Evolutionary conservation across 208 protist species (phyloP).

Genomic region (Kentomonas sorsogonicus): DNA sequence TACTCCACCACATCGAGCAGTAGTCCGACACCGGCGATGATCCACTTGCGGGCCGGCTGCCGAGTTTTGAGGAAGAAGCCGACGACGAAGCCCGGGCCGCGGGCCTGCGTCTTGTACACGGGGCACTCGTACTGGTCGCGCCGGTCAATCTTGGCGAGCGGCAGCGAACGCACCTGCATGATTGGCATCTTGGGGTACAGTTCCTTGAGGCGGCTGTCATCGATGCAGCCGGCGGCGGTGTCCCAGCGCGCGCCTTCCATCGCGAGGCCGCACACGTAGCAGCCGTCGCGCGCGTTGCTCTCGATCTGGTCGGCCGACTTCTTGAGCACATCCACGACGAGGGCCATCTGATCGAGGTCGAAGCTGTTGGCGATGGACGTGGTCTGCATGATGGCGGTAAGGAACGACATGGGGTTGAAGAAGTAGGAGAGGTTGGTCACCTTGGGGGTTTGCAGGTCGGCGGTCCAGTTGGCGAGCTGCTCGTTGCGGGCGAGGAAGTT

Average conservation of each 20-base stretch:
- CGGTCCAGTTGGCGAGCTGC: constrained; percentile 93
- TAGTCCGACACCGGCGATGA: constrained; percentile 95
- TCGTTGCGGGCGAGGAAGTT: constrained; percentile 93
- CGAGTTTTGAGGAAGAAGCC: constrained; percentile 95
- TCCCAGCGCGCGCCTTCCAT: constrained; percentile 98
- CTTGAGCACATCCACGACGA: constrained; percentile 94
- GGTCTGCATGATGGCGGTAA: constrained; percentile 98
- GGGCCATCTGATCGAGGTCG: constrained; percentile 95
- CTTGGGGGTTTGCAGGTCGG: constrained; percentile 91
- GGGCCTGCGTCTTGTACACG: constrained; percentile 95
- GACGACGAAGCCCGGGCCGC: constrained; percentile 95
- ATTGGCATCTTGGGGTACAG: constrained; percentile 93
- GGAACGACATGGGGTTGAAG: constrained; percentile 99
- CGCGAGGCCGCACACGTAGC: constrained; percentile 95
- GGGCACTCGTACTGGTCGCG: constrained; percentile 96
- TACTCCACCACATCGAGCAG: constrained; percentile 95
- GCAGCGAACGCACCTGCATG: constrained; percentile 90
- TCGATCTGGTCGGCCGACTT: constrained; percentile 94
- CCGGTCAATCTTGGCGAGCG: constrained; percentile 89
- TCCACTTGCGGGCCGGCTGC: constrained; percentile 93
- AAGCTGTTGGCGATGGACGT: constrained; percentile 96
- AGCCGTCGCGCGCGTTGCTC: constrained; percentile 94
- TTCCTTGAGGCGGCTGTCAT: constrained; percentile 93
- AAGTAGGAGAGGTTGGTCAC: constrained; percentile 94
- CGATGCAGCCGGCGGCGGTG: constrained; percentile 70